Evolutionary conservation across 129 eudicot genomes (phyloP), one percentile per base, ranked within the genome.

Genomic region (Erigeron canadensis): DNA sequence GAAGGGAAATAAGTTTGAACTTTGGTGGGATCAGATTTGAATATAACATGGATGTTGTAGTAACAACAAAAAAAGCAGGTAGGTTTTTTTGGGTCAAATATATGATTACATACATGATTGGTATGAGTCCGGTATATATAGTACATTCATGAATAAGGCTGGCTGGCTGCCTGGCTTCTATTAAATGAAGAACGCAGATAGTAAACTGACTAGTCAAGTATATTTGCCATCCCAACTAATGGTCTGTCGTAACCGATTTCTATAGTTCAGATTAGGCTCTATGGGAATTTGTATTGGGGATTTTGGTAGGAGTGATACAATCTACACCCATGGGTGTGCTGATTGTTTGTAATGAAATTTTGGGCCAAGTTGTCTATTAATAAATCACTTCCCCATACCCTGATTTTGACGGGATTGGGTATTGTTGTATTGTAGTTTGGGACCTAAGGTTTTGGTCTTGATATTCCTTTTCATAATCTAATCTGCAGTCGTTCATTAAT

Each of bases 401-500:
- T 3, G 34, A 0, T 3, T 28, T 28, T 28, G 34, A 3, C 34
- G 34, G 34, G 34, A 28, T 28, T 28, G 34, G 3, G 34, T 28
- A 28, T 28, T 28, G 34, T 28, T 28, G 34, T 28, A 28, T 28
- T 28, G 48, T 73, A 47, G 63, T 61, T 61, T 11, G 63, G 12
- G 53, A 47, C 53, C 16, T 47, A 10, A n/a, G 39, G 23, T 46
- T 61, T 61, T 47, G 69, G 46, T 63, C 62, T 6, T n/a, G 50
- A 18, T 19, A 63, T 15, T 19, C 63, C 59, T 50, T 41, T 48
- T 18, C 63, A 63, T 63, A 73, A 48, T 63, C 54, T 38, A 47
- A 74, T 74, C 22, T 63, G 21, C n/a, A 12, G 10, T 48, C 77
- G 37, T 45, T 16, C 45, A 41, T 72, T 18, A 46, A 23, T 72